Conservation (phyloP, 352 stramenopile genomes). For the Phytophthora macrochlamydospora region DNA sequence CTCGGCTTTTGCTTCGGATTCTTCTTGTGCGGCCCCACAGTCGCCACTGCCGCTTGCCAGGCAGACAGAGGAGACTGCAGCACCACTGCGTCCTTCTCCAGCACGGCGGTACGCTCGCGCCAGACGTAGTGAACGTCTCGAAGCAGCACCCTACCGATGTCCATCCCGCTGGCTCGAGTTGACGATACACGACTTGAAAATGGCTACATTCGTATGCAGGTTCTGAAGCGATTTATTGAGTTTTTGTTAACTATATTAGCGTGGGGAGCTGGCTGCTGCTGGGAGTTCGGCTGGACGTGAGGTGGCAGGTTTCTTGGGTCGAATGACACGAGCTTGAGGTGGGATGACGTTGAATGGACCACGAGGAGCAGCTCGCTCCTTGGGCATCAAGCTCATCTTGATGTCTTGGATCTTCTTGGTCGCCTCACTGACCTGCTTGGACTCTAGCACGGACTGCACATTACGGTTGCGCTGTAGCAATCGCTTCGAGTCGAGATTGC, state of each 20-base stretch:
- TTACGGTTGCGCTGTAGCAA: conserved; percentile 96
- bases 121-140: conserved; percentile 61
- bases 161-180: conserved; percentile 30
- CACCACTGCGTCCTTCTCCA: conserved; percentile 45
- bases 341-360: conserved; percentile 76
- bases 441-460: conserved; percentile 93
- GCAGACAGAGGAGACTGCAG: conserved; percentile 29
- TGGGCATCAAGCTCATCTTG: conserved; percentile 79
- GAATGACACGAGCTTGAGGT: conserved; percentile 75
- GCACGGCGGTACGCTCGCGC: conserved; percentile 35
- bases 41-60: conserved; percentile 24
- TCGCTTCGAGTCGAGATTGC: conserved; percentile 92
- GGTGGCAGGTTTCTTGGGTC: conserved; percentile 65
- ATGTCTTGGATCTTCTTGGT: conserved; percentile 84
- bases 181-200: background rate
- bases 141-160: conserved; percentile 54
- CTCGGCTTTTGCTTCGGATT: conserved; percentile 16
- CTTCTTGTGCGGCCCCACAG: conserved; percentile 15
- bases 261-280: conserved; percentile 19
- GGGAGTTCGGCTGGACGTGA: conserved; percentile 33
- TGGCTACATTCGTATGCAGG: conserved; percentile 3
- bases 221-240: conserved; percentile 1
- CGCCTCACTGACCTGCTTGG: conserved; percentile 87
- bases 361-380: conserved; percentile 51
- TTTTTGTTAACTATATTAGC: conserved; percentile 7